Conservation (phyloP, 306 rosid species). For the Comarum palustre region DNA sequence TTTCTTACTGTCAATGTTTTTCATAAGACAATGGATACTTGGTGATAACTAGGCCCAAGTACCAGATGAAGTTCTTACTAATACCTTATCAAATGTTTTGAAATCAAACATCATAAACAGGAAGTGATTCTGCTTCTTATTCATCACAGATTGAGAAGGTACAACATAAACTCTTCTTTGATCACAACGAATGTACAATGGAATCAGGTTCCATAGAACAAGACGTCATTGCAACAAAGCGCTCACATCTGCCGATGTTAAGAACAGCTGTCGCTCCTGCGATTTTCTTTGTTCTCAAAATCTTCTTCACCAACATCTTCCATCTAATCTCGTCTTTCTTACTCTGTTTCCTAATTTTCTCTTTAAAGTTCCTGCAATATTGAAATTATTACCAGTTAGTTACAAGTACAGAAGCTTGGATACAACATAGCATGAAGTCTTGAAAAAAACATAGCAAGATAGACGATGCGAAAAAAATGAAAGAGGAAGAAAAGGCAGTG, state of each 20-base stretch:
- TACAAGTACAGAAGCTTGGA: not conserved
- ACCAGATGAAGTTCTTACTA: not conserved
- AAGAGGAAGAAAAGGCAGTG: not conserved
- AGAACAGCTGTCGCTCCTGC: constrained; percentile 48
- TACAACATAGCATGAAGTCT: not conserved
- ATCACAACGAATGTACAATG: not conserved
- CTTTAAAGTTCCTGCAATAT: constrained; percentile 80
- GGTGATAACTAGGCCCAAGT: not conserved
- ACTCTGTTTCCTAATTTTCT: constrained; percentile 53
- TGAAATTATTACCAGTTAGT: constrained; percentile 7
- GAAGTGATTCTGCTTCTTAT: constrained; percentile 27
- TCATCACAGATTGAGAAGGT: constrained; percentile 5
- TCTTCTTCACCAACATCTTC: constrained; percentile 65
- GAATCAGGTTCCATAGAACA: not conserved
- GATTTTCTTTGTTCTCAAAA: constrained; percentile 57
- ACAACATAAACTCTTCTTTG: not conserved
- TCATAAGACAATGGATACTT: not conserved
- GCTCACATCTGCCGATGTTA: constrained; percentile 30
- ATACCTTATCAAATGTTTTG: not conserved
- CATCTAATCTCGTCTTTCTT: constrained; percentile 85
- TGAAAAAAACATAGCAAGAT: not conserved
- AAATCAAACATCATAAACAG: not conserved
- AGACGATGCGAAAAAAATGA: too few relatives aligned
- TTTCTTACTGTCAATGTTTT: not conserved
- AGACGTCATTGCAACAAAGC: constrained; percentile 19